Percentiles rank a stretch among this genome's conserved stretches.
Evolutionary conservation across 2,329 filamentous ascomycete genomes (phyloP).

Genomic region (Berkeleyomyces basicola): DNA sequence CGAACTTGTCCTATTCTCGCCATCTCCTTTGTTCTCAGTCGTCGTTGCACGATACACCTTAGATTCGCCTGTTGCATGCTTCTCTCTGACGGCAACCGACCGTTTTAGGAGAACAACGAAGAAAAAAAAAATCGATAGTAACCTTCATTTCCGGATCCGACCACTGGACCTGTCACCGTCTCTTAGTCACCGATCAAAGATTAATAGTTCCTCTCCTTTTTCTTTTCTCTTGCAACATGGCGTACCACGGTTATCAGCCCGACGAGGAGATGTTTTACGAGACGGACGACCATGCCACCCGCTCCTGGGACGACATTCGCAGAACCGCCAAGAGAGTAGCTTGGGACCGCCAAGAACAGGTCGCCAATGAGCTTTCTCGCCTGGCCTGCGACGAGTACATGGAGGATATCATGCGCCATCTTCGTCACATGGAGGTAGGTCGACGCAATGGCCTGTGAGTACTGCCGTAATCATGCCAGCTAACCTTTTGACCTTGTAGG

Average conservation of each 20-base stretch:
- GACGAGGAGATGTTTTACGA: slow-evolving; percentile 38
- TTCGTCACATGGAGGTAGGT: slow-evolving; percentile 80
- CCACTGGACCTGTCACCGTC: not conserved
- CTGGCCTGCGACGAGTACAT: slow-evolving; percentile 79
- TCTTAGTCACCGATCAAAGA: not conserved
- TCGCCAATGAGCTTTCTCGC: slow-evolving; percentile 76
- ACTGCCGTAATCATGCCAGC: not conserved
- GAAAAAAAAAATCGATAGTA: not conserved
- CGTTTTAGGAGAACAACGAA: not conserved
- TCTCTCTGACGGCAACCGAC: not conserved
- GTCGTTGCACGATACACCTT: not conserved
- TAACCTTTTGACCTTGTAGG: slow-evolving; percentile 23
- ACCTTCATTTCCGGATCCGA: not conserved
- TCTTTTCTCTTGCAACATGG: slow-evolving; percentile 28
- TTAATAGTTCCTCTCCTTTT: not conserved
- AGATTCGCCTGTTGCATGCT: not conserved
- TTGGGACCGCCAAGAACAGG: slow-evolving; percentile 68
- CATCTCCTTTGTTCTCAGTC: not conserved
- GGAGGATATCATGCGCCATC: slow-evolving; percentile 85
- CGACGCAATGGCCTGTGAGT: not conserved
- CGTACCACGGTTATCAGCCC: slow-evolving; percentile 23
- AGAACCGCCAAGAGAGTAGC: slow-evolving; percentile 65
- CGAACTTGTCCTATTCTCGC: not conserved
- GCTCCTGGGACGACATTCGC: slow-evolving; percentile 47
- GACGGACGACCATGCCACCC: slow-evolving; percentile 31